Evolutionary conservation across 306 rosid genomes (phyloP).

Genomic region (Cucumis hystrix): DNA sequence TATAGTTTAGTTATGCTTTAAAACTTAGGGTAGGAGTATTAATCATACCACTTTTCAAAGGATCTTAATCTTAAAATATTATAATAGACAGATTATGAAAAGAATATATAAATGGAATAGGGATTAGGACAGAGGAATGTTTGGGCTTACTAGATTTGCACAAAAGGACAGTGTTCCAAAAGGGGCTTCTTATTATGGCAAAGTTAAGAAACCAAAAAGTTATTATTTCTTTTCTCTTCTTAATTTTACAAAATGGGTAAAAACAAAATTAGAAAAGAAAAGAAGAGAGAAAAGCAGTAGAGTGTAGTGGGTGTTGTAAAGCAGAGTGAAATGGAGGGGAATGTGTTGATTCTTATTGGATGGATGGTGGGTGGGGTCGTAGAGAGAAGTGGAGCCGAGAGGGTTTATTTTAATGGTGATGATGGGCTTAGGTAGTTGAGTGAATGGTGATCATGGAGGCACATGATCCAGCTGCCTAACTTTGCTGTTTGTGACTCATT

Average conservation of each 20-base stretch:
- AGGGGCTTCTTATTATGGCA: background rate
- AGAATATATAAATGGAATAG: background rate
- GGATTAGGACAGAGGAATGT: background rate
- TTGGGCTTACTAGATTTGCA: background rate
- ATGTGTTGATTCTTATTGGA: constrained; percentile 34
- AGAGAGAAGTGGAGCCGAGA: constrained; percentile 26
- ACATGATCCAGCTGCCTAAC: constrained; percentile 34
- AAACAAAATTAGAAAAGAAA: background rate
- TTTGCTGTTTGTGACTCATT: constrained; percentile 14
- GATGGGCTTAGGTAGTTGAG: constrained; percentile 29
- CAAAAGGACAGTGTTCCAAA: background rate
- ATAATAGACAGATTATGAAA: background rate
- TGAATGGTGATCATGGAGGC: constrained; percentile 40
- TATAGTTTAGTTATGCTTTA: background rate
- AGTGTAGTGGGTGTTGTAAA: background rate
- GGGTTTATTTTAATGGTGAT: constrained; percentile 40
- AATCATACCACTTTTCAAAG: background rate
- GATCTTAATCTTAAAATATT: background rate
- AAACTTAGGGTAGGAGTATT: background rate
- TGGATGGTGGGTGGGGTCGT: constrained; percentile 46
- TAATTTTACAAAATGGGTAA: background rate
- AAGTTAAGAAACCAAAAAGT: background rate
- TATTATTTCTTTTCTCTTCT: background rate
- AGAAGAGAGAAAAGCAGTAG: background rate
- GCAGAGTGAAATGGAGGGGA: constrained; percentile 11